Base-by-base conservation (phyloP, 768 basidiomycete genomes). In the Termitomyces sp. region DNA sequence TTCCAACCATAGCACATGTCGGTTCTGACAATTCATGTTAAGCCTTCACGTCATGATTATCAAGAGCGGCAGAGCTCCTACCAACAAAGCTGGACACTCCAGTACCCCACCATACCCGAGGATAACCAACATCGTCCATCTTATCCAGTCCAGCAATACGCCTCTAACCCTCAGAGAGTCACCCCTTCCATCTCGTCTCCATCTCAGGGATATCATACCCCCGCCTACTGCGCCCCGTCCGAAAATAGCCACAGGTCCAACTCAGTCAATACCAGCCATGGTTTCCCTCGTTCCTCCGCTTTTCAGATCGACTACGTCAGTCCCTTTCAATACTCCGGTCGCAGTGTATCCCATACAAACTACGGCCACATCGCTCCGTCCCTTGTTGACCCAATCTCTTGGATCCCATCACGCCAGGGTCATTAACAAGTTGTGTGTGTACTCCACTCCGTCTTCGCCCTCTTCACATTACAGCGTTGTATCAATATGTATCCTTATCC, bases 401-500 rank as follows among this genome's bases (percentile, higher is more conserved):
- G 65, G 65, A 54, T 60, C 35, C 54, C 55, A 9, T 35, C 62
- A 11, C 36, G 24, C n/a, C 55, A 57, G 14, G 44, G 55, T 22
- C 22, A 57, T 50, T 51, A 14, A 44, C 16, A 43, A 18, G 18
- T 7, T 22, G 46, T n/a, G 33, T 41, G 26, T 53, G 47, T 43
- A 2, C 33, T 48, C 35, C 7, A 14, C 16, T 40, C 43, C 36
- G n/a, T 52, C 41, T 22, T 32, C 44, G 36, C 20, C 40, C 38
- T 38, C 47, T 54, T 53, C 22, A 33, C 28, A 54, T 52, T 48
- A 32, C 38, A 33, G 48, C 40, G 40, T 40, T 63, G 58, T 61
- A 63, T 56, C 60, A 48, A 45, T 54, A 52, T 40, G 52, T 58
- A 62, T 62, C 53, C 45, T 62, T 60, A 62, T 62, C 52, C 26